Evolutionary conservation across 2,329 filamentous ascomycete genomes (phyloP), one percentile per base, ranked within the genome.

Genomic region (Diplodia corticola): DNA sequence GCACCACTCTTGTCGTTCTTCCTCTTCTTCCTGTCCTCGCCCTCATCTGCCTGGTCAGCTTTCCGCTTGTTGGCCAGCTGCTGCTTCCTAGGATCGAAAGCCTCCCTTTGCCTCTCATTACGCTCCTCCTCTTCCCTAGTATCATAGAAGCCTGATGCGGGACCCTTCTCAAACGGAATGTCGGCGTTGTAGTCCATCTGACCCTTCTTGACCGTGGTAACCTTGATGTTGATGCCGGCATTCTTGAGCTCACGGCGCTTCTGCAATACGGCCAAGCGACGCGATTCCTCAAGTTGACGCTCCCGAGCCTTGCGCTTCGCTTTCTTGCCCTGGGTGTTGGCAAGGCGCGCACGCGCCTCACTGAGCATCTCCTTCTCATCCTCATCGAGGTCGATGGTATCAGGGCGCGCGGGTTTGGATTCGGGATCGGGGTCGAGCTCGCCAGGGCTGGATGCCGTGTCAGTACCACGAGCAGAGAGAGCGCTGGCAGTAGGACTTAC

Each of bases 131-230:
- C 95, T 15, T 97, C 93, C 3, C 83, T 83, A 0, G 95, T 99
- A 76, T 99, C 94, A 80, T 94, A 97, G 77, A 99, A 99, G 13
- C 95, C 95, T 24, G 89, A 82, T 0, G 91, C 90, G 0, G 95
- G 89, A 69, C 91, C 91, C 79, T 95, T 97, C 78, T 99, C 95
- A 70, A 99, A 98, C 0, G 95, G 95, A 70, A 99, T 96, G 73
- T 99, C 95, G 72, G 95, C 95, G 79, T 99, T 99, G 83, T 99
- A 99, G 79, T 99, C 95, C 92, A 99, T 99, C 81, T 98, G 90
- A 0, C 95, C 95, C 82, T 92, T 89, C 82, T 98, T 98, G 68
- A 91, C 88, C 15, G 91, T 95, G 2, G 89, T 88, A 66, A 98
- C 89, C 80, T 98, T 99, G 82, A 98, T 93, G 78, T 99, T 99